Percentiles rank a stretch among this genome's conserved stretches.
These are phyloP conservation scores for Plasmodium yoelii DNA, from an alignment of 169 alveolate species.

Conservation along the genomic window DNA sequence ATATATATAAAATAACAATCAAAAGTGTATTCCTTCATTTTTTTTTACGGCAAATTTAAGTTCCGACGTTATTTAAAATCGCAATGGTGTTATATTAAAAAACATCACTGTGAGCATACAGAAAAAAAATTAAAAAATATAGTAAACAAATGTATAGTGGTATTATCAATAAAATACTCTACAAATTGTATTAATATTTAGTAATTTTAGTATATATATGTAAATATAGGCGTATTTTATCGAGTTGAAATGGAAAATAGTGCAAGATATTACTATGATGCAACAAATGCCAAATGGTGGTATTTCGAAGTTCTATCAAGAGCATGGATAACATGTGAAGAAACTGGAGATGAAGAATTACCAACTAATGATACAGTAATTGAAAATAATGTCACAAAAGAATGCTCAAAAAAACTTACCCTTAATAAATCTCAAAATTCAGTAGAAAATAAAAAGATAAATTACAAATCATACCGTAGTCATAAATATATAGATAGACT, in stretches of 20 bases:
- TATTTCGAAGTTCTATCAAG: constrained; percentile 36
- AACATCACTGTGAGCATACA: no score
- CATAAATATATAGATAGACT: neutral
- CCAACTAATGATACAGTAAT: neutral
- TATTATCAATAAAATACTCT: no score
- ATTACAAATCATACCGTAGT: neutral
- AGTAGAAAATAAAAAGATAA: neutral
- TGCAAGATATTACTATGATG: constrained; percentile 44
- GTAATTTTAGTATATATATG: neutral
- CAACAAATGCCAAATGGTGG: constrained; percentile 58
- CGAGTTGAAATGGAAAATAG: constrained; percentile 23
- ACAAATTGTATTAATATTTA: no score
- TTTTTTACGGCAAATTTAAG: no score
- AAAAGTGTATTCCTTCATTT: no score
- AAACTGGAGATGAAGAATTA: neutral
- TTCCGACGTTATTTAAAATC: no score
- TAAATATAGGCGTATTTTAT: neutral
- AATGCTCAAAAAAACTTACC: neutral
- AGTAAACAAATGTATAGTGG: no score
- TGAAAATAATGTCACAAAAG: neutral
- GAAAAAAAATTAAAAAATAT: no score
- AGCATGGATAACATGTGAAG: constrained; percentile 45
- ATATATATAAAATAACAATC: no score
- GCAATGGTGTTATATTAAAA: no score
- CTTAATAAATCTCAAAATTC: neutral